Evolutionary conservation across 176 grass and related monocot genomes (phyloP), one percentile per base, ranked within the genome.

Genomic region (Neostapfia colusana): DNA sequence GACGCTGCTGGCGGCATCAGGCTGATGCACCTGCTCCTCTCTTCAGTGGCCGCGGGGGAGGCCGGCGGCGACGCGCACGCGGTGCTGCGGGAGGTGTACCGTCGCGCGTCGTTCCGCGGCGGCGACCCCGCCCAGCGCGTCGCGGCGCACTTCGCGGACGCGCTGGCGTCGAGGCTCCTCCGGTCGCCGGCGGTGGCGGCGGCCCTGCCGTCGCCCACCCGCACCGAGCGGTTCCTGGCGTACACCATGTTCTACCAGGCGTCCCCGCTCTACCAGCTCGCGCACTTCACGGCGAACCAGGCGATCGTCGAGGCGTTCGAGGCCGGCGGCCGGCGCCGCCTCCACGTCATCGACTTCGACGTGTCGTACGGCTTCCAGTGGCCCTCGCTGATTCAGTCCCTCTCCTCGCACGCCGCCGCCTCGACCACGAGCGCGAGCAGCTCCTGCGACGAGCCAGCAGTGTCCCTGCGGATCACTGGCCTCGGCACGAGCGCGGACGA

Each of bases 241-340:
- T 87, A 88, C 84, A 93, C 86, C 61, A 87, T 87, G 66, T 84
- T 89, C 78, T 97, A 93, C 79, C 73, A 85, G 81, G 81, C 83
- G 61, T 86, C 88, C 18, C 94, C 88, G 21, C 64, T 85, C 40
- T 87, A 83, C 74, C 90, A 97, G 78, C 87, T 97, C 44, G 85
- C 91, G 56, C 94, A 97, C 73, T 97, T 97, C 89, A 89, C 90
- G 14, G 91, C 94, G 10, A 97, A 97, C 87, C 94, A 97, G 83
- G 91, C 86, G n/a, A 93, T 97, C 60, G 60, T 93, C 0, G 94
- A 97, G 77, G 83, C 91, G 41, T 97, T 97, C 65, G 72, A 97
- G 63, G 46, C 18, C 63, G 37, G 43, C 73, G 74, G 80, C 24
- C 43, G 63, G 16, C 55, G 85, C 5, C 43, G 48, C 17, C 79